Evolutionary conservation across 352 stramenopile species (phyloP), one percentile per base, ranked within the genome.

Genomic region (Phytophthora parvispora): DNA sequence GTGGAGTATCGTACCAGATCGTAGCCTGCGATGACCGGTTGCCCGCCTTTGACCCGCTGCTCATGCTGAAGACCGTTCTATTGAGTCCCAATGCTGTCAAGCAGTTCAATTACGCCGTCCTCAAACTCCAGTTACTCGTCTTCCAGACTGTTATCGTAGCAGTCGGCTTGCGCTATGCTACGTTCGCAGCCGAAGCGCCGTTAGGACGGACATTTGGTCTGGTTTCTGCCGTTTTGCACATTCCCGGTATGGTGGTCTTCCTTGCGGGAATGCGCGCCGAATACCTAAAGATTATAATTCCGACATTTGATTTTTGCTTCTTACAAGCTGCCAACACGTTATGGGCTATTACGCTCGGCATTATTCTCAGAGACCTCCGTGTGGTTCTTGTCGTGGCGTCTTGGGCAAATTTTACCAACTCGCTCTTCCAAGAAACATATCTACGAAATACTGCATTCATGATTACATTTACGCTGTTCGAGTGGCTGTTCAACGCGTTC

Each of bases 271-370:
- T 74, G 48, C 66, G 60, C 4, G 24, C 28, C 2, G 66, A 69
- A 18, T 69, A 69, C n/a, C 32, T 60, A 1, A 74, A 69, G 13
- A 45, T 66, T 16, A 68, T 69, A 12, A 3, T 62, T 6, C 48
- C 13, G 0, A 69, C 66, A 12, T 74, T 74, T 28, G 66, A 74
- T 3, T 69, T 74, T 27, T 64, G 66, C 45, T 74, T 74, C 22
- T 8, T 61, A 24, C 18, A 61, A 48, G 20, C 53, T 29, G 22
- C 53, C 55, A 69, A 58, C 31, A 74, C 40, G 10, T 8, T 74
- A 5, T 74, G 60, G 36, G 47, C 31, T 6, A 56, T 69, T 13
- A 32, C 27, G 2, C n/a, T 74, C 6, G 61, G 45, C 38, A 22
- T 20, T 1, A 22, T 61, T 5, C 24, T 69, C 25, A 34, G 25